Percentiles rank a stretch among this genome's conserved stretches.
Conservation (phyloP, 805 yeast genomes). For the Brettanomyces custersianus region DNA sequence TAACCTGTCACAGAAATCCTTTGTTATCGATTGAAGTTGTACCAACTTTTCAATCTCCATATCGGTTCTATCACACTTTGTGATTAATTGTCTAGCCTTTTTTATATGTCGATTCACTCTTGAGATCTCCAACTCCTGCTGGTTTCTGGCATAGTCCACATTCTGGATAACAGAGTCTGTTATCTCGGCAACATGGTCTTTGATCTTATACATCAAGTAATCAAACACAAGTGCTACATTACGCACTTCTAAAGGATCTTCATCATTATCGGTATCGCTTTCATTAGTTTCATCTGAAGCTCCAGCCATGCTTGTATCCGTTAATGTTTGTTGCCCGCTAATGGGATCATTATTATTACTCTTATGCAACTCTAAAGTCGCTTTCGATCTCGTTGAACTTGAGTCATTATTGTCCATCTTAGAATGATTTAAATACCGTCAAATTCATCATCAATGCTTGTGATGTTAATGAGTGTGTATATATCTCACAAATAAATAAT, state of each 20-base stretch:
- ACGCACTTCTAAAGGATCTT: slow-evolving; percentile 58
- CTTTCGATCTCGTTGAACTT: too few species aligned
- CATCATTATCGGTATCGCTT: slow-evolving; percentile 20
- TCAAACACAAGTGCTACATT: slow-evolving; percentile 55
- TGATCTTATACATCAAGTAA: slow-evolving; percentile 53
- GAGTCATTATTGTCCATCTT: too few species aligned
- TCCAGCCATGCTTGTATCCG: too few species aligned
- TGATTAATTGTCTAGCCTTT: slow-evolving; percentile 11
- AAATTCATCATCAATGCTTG: too few species aligned
- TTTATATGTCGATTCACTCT: slow-evolving; percentile 14
- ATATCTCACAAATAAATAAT: too few species aligned
- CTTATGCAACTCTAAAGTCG: too few species aligned
- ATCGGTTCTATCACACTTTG: slow-evolving; percentile 18
- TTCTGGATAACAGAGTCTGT: slow-evolving; percentile 21
- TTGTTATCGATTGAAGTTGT: slow-evolving; percentile 22
- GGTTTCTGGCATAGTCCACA: slow-evolving; percentile 16
- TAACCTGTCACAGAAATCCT: slow-evolving; percentile 22
- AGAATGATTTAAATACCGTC: too few species aligned
- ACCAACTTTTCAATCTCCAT: slow-evolving; percentile 26
- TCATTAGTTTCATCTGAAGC: neutral
- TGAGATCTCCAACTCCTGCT: slow-evolving; percentile 16
- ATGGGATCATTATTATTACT: too few species aligned
- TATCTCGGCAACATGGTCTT: slow-evolving; percentile 41
- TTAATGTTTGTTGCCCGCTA: too few species aligned
- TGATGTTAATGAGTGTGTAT: too few species aligned